Evolutionary conservation across 208 protist genomes (phyloP).

Genomic region (Blastocrithidia nonstop): DNA sequence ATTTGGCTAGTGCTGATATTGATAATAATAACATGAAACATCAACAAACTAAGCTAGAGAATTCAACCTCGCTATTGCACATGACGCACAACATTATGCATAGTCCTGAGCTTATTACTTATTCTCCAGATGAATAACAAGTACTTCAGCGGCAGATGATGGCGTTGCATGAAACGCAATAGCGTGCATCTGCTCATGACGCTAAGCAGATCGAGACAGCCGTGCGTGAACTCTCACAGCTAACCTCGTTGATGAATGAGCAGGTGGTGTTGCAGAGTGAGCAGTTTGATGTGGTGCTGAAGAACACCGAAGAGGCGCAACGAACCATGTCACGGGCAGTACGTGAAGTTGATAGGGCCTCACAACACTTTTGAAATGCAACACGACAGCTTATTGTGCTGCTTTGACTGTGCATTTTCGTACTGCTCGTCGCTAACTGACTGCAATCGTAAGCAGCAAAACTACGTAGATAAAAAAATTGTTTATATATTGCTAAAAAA

Average conservation of each 20-base stretch:
- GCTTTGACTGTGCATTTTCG: constrained; percentile 43
- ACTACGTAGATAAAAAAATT: no score
- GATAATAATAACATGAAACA: no score
- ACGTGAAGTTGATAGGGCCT: constrained; percentile 35
- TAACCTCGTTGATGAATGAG: constrained; percentile 75
- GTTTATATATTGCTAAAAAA: no score
- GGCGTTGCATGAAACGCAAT: constrained; percentile 31
- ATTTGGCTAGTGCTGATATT: no score
- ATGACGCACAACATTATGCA: no score
- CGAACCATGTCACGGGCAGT: constrained; percentile 43
- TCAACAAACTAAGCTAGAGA: no score
- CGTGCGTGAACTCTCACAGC: constrained; percentile 71
- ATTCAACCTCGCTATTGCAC: no score
- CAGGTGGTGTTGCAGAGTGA: constrained; percentile 69
- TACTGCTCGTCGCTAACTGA: constrained; percentile 45
- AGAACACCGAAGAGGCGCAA: constrained; percentile 52
- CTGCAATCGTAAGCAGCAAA: not conserved
- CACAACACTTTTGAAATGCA: constrained; percentile 42
- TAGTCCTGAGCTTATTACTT: no score
- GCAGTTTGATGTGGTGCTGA: constrained; percentile 56
- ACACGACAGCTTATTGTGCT: constrained; percentile 63
- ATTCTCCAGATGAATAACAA: no score
- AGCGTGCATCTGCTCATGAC: constrained; percentile 33
- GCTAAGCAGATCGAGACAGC: constrained; percentile 53
- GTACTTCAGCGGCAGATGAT: constrained; percentile 9